These are phyloP conservation scores for Kazachstania bromeliacearum DNA, from an alignment of 805 yeast species.

Conservation along the genomic window DNA sequence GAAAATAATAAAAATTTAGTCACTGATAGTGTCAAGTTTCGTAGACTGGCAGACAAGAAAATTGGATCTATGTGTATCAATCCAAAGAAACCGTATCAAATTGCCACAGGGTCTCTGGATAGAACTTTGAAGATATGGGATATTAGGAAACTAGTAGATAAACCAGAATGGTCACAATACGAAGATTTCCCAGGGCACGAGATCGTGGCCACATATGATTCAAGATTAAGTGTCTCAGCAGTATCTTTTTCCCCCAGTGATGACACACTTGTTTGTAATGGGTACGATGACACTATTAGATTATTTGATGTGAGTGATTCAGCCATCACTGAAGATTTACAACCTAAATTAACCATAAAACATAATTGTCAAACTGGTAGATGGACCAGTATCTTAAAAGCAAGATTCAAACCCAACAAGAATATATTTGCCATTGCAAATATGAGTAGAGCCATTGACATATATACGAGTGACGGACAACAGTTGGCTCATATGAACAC, in stretches of 20 bases:
- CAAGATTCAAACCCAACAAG: conserved; percentile 68
- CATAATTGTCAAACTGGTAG: conserved; percentile 96
- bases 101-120: conserved; percentile 86
- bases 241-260: conserved; percentile 68
- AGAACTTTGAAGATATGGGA: conserved; percentile 85
- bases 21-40: conserved; percentile 24
- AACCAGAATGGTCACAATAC: conserved; percentile 49
- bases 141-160: conserved; percentile 42
- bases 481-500: conserved; percentile 71
- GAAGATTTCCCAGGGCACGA: conserved; percentile 34
- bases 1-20: conserved; percentile 26
- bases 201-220: conserved; percentile 48
- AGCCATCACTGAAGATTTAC: conserved; percentile 30
- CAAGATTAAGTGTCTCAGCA: conserved; percentile 73
- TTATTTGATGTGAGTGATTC: conserved; percentile 47
- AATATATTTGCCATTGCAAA: conserved; percentile 88
- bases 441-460: conserved; percentile 82
- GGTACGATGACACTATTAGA: conserved; percentile 79
- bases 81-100: conserved; percentile 53
- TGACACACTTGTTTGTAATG: conserved; percentile 73
- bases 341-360: conserved; percentile 54
- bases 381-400: conserved; percentile 89
- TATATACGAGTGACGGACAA: conserved; percentile 66
- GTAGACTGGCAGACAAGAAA: conserved; percentile 75
- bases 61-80: conserved; percentile 83